Base-by-base conservation (phyloP, 768 basidiomycete species). In the Mycena pura region DNA sequence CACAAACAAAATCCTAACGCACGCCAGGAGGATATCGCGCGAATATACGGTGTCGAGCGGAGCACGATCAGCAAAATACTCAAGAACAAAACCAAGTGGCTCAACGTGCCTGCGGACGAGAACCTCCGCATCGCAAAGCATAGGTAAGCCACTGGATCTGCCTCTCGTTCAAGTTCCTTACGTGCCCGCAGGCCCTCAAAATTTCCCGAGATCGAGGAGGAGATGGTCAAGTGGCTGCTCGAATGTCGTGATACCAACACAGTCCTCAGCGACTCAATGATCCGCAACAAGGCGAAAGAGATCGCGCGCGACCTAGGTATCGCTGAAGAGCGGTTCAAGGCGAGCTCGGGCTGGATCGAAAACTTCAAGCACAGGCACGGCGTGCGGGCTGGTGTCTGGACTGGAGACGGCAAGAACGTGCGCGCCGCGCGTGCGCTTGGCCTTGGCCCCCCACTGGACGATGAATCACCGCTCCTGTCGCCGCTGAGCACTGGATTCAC, bases 51-150 rank as follows among this genome's bases (percentile, higher is more conserved):
- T 48, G 90, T 95, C 60, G 94, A 96, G 70, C 87, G 94, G 51
- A 95, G 92, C 76, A 96, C 94, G n/a, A 89, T 96, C 73, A 92
- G 90, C 76, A 95, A 96, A 77, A 95, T 94, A 63, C 81, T 95
- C 65, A 95, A 95, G 74, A 78, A 90, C 69, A 93, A 91, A 74
- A 80, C 82, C n/a, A 85, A 86, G 64, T 96, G 93, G 93, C 77
- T 95, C 70, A 86, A 83, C 65, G 81, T 90, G 38, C 80, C 83
- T 14, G 82, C 83, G 55, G 83, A 86, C 68, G 84, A 84, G 58
- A 81, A 79, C 59, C 78, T 84, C 61, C 81, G 82, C 50, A 79
- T 86, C 58, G 82, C 87, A n/a, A 90, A 90, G 70, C 85, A 90
- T 70, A 83, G 91, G 91, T 89, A 72, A 68, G 72, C 40, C 44